phyloP scores from a whole-genome alignment of 2,329 filamentous ascomycete species.

The Xylaria multiplex region DNA sequence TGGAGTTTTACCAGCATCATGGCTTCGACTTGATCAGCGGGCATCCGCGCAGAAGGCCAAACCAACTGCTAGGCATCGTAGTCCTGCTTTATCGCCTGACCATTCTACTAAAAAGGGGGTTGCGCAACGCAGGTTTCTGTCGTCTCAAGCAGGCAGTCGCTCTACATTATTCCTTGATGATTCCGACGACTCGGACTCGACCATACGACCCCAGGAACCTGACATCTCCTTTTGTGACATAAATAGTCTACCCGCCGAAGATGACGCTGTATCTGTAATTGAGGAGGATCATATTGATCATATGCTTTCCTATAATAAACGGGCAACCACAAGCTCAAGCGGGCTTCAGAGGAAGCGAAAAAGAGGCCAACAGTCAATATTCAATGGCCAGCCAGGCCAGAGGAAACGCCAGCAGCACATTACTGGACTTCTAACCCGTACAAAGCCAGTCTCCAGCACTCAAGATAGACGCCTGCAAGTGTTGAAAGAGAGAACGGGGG shows the following conservation, averaged over 20 bases:
- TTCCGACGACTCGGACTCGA: conserved; percentile 54
- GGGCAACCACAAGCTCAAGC: conserved; percentile 47
- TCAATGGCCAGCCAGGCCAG: conserved; percentile 43
- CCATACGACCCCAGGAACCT: conserved; percentile 39
- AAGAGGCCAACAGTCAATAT: conserved; percentile 48
- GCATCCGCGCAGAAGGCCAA: conserved; percentile 49
- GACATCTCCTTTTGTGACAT: conserved; percentile 20
- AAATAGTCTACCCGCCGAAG: conserved; percentile 43
- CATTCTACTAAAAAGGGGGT: conserved; percentile 58
- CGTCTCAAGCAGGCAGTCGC: conserved; percentile 45
- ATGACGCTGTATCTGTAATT: conserved; percentile 54
- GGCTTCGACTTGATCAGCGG: conserved; percentile 69
- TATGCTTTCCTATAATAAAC: conserved; percentile 60
- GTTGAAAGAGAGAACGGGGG: conserved; percentile 5
- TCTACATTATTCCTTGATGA: conserved; percentile 58
- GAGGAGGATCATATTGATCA: conserved; percentile 64
- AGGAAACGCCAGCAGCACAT: conserved; percentile 48
- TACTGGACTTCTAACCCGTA: conserved; percentile 42
- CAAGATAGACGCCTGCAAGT: conserved; percentile 4
- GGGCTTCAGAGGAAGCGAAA: conserved; percentile 46
- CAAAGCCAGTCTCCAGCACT: conserved; percentile 35
- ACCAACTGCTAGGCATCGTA: conserved; percentile 45
- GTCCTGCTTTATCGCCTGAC: conserved; percentile 52
- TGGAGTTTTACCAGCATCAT: conserved; percentile 74
- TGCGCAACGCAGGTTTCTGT: conserved; percentile 56